Evolutionary conservation across 169 alveolate species (phyloP), one percentile per base, ranked within the genome.

Genomic region (Miamiensis avidus): DNA sequence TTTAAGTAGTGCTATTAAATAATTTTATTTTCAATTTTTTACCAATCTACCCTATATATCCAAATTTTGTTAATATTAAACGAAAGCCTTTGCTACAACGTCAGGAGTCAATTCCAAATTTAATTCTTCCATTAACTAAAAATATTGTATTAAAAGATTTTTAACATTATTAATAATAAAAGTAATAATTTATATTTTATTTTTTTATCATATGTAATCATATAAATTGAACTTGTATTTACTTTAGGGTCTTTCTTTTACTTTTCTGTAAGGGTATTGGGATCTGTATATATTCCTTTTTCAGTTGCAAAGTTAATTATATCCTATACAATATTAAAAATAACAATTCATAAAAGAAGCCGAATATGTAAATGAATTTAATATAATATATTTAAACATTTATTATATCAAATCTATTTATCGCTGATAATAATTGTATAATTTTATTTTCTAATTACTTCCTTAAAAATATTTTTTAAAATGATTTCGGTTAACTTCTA

Each of bases 161-260:
- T 11, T 11, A n/a, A n/a, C n/a, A n/a, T n/a, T n/a, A n/a, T n/a
- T n/a, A n/a, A n/a, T n/a, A n/a, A n/a, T n/a, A n/a, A n/a, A n/a
- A n/a, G n/a, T n/a, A n/a, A n/a, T n/a, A n/a, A n/a, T n/a, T n/a
- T n/a, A n/a, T n/a, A n/a, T n/a, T n/a, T n/a, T n/a, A n/a, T n/a
- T n/a, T n/a, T n/a, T n/a, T n/a, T n/a, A n/a, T n/a, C n/a, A n/a
- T n/a, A n/a, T n/a, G n/a, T n/a, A n/a, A n/a, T n/a, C n/a, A n/a
- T n/a, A n/a, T n/a, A n/a, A n/a, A n/a, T n/a, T n/a, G n/a, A n/a
- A 49, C 4, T 20, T 11, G 26, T 49, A 49, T 20, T 49, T 49
- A 49, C 69, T 81, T 86, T 86, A 16, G 86, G 74, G 81, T 86
- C 90, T 82, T 86, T 86, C 72, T 86, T 86, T 77, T 86, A 65